Evolutionary conservation across 1,139 yeast species (phyloP).

Genomic region (Yamadazyma dushanensis): DNA sequence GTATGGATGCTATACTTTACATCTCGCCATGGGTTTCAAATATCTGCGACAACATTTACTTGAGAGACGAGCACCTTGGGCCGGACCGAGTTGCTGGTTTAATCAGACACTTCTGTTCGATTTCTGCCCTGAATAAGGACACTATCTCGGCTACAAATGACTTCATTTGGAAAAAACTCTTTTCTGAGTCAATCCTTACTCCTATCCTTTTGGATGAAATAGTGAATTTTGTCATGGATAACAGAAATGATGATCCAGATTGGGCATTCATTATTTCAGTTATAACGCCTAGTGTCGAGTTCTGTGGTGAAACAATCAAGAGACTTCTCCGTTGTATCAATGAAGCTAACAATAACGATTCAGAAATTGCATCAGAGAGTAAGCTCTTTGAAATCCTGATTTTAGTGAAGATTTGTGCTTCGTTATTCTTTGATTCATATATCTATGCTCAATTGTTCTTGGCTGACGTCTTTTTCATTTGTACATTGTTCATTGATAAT

Average conservation of each 20-base stretch:
- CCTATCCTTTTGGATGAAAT: constrained; percentile 69
- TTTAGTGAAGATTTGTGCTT: constrained; percentile 63
- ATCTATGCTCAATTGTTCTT: constrained; percentile 64
- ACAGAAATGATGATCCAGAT: constrained; percentile 68
- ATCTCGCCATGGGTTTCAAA: constrained; percentile 81
- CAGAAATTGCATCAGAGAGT: constrained; percentile 59
- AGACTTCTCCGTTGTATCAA: constrained; percentile 55
- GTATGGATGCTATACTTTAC: constrained; percentile 49
- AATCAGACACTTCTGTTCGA: constrained; percentile 61
- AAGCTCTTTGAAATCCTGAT: constrained; percentile 75
- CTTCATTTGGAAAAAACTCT: constrained; percentile 70
- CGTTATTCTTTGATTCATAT: constrained; percentile 72
- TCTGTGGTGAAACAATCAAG: constrained; percentile 65
- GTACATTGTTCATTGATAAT: constrained; percentile 71
- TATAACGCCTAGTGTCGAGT: constrained; percentile 71
- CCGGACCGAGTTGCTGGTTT: constrained; percentile 61
- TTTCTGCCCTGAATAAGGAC: constrained; percentile 53
- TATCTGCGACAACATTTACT: constrained; percentile 56
- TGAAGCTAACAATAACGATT: constrained; percentile 44
- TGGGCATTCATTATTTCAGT: constrained; percentile 67
- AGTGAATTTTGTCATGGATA: constrained; percentile 71
- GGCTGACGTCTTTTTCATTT: constrained; percentile 71
- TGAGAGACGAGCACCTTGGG: constrained; percentile 56
- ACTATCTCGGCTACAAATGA: constrained; percentile 41
- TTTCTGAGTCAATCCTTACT: constrained; percentile 60